Evolutionary conservation across 169 alveolate species (phyloP).

Genomic region (Eimeria nieschulzi): DNA sequence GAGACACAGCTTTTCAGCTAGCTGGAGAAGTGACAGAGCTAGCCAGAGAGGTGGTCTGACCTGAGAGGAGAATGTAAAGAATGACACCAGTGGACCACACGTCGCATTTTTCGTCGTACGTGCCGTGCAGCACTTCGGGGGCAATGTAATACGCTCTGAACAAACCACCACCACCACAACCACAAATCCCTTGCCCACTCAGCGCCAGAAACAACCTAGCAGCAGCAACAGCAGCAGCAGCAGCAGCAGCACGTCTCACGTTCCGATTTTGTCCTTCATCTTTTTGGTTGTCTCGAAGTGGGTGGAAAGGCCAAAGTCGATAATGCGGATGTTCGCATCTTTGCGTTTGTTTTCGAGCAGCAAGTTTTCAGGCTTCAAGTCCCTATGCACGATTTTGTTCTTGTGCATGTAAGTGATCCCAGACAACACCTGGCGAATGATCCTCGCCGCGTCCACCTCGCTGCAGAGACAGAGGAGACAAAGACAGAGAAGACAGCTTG

Average conservation of each 20-base stretch:
- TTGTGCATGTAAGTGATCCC: conserved; percentile 93
- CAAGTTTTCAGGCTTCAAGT: conserved; percentile 91
- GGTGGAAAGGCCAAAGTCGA: conserved; percentile 95
- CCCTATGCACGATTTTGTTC: conserved; percentile 91
- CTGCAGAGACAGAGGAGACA: conserved; percentile 39
- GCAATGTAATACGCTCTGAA: conserved; percentile 91
- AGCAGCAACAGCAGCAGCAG: conserved; percentile 23
- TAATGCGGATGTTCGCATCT: conserved; percentile 91
- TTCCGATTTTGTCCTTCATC: conserved; percentile 95
- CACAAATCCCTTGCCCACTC: background rate
- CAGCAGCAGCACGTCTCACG: conserved; percentile 77
- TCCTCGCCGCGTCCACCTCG: conserved; percentile 94
- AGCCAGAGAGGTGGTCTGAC: conserved; percentile 30
- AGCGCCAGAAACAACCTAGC: background rate
- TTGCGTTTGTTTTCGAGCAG: conserved; percentile 88
- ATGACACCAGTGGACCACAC: conserved; percentile 93
- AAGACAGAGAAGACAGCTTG: background rate
- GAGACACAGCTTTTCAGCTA: background rate
- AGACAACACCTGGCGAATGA: conserved; percentile 91
- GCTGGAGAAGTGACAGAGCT: background rate
- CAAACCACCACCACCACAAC: conserved; percentile 10
- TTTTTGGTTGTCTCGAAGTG: conserved; percentile 88
- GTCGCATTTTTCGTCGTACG: conserved; percentile 92
- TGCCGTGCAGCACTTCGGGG: conserved; percentile 92
- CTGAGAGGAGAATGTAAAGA: conserved; percentile 89